These are phyloP conservation scores for Yamadazyma sp. DNA, from an alignment of 805 yeast species.

Conservation along the genomic window DNA sequence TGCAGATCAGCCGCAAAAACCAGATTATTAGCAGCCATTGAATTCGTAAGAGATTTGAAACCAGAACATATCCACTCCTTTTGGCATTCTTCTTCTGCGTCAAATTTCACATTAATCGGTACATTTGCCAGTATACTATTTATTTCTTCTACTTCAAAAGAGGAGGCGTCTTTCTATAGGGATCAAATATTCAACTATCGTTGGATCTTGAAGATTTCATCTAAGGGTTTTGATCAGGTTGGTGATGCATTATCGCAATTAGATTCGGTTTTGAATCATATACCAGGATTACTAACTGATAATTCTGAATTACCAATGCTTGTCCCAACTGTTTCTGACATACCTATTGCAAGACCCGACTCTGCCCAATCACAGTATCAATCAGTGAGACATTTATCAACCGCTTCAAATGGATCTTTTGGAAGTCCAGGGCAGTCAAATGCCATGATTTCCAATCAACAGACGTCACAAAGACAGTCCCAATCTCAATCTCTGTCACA, in stretches of 20 bases:
- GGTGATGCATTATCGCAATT: slow-evolving; percentile 69
- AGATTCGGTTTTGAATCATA: slow-evolving; percentile 67
- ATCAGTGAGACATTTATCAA: slow-evolving; percentile 5
- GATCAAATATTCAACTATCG: slow-evolving; percentile 74
- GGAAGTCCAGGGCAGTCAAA: slow-evolving; percentile 4
- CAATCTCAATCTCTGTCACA: slow-evolving; percentile 1
- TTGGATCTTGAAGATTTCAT: slow-evolving; percentile 69
- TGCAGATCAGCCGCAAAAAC: slow-evolving; percentile 86
- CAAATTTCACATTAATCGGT: slow-evolving; percentile 79
- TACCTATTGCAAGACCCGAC: slow-evolving; percentile 13
- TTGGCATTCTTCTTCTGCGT: slow-evolving; percentile 83
- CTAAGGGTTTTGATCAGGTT: slow-evolving; percentile 76
- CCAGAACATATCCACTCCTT: slow-evolving; percentile 84
- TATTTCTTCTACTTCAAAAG: slow-evolving; percentile 59
- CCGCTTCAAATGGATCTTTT: slow-evolving; percentile 6
- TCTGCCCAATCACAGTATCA: slow-evolving; percentile 12
- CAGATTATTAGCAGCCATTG: slow-evolving; percentile 76
- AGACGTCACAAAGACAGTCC: neutral
- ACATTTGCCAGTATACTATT: slow-evolving; percentile 81
- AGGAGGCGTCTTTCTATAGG: slow-evolving; percentile 62
- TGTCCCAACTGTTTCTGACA: slow-evolving; percentile 30
- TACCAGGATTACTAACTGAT: slow-evolving; percentile 63
- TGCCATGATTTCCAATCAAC: neutral
- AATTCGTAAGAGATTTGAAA: slow-evolving; percentile 69
- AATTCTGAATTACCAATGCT: slow-evolving; percentile 34